phyloP scores from a whole-genome alignment of 2,329 filamentous ascomycete species.

The Cytospora chrysosperma region DNA sequence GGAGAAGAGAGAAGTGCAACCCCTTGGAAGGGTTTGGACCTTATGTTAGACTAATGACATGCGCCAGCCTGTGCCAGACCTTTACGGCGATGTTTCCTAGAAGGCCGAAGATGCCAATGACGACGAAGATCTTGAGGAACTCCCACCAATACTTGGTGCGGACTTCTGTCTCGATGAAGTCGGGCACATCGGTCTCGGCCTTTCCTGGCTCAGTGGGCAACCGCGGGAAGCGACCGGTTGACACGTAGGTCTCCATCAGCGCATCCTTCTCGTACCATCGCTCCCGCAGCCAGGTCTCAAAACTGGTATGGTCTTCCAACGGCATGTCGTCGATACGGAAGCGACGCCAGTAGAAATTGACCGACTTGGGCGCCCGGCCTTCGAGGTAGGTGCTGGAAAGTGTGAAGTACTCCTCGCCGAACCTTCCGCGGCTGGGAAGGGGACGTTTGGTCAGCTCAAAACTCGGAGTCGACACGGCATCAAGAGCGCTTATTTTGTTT shows the following conservation, averaged over 20 bases:
- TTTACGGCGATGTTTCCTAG: conserved; percentile 39
- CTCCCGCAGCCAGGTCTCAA: conserved; percentile 80
- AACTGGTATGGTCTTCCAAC: conserved; percentile 68
- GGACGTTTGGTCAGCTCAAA: not conserved
- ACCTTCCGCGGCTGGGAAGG: conserved; percentile 64
- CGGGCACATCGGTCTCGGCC: conserved; percentile 32
- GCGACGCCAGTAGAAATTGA: conserved; percentile 94
- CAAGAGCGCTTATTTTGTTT: too few species aligned
- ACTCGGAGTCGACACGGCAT: not conserved
- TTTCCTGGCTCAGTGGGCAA: conserved; percentile 49
- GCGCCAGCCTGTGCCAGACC: conserved; percentile 25
- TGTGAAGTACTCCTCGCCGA: conserved; percentile 88
- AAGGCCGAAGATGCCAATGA: conserved; percentile 46
- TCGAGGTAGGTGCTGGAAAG: conserved; percentile 84
- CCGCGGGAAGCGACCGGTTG: conserved; percentile 76
- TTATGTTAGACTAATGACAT: not conserved
- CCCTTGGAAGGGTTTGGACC: not conserved
- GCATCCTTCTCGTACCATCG: conserved; percentile 93
- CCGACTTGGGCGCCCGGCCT: conserved; percentile 85
- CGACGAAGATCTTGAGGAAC: conserved; percentile 53
- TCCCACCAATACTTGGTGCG: conserved; percentile 54
- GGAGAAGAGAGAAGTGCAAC: too few species aligned
- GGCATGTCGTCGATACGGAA: conserved; percentile 81
- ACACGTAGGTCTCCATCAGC: conserved; percentile 78
- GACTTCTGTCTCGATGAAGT: conserved; percentile 58